phyloP scores from a whole-genome alignment of 208 protist genomes.

The Angomonas desouzai region DNA sequence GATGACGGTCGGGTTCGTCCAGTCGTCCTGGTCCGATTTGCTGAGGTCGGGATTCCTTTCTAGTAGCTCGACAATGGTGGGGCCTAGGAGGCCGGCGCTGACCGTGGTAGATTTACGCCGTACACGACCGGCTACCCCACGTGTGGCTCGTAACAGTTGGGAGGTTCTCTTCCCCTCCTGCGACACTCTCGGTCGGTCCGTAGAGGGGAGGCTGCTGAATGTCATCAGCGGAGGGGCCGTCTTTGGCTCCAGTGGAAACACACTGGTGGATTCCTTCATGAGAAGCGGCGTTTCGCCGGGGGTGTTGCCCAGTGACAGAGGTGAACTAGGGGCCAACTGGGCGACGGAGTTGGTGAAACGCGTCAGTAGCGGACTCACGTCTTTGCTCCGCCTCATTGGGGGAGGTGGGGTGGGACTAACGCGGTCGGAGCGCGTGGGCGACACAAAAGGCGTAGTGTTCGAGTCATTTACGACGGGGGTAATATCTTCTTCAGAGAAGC shows the following conservation, averaged over 20 bases:
- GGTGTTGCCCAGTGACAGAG: background rate
- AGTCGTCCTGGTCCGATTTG: no score
- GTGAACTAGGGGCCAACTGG: background rate
- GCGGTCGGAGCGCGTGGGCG: background rate
- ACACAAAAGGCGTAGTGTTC: background rate
- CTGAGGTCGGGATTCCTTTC: background rate
- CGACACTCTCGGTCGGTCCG: background rate
- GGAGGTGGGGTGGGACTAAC: background rate
- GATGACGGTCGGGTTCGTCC: no score
- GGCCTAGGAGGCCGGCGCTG: background rate
- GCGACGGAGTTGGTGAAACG: slow-evolving; percentile 3
- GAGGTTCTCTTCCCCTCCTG: background rate
- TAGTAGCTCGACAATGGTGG: background rate
- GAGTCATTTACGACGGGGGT: background rate
- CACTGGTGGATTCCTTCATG: background rate
- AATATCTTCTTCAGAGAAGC: slow-evolving; percentile 1
- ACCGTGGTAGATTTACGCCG: slow-evolving; percentile 6
- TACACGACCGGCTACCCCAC: background rate
- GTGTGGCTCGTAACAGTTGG: background rate
- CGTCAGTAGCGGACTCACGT: background rate
- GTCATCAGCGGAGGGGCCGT: background rate
- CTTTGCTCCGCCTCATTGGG: background rate
- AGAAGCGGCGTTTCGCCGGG: background rate
- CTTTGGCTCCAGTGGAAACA: slow-evolving; percentile 1
- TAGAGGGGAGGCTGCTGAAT: background rate